Conservation (phyloP, 1,139 yeast species). For the Lodderomyces margitis region DNA sequence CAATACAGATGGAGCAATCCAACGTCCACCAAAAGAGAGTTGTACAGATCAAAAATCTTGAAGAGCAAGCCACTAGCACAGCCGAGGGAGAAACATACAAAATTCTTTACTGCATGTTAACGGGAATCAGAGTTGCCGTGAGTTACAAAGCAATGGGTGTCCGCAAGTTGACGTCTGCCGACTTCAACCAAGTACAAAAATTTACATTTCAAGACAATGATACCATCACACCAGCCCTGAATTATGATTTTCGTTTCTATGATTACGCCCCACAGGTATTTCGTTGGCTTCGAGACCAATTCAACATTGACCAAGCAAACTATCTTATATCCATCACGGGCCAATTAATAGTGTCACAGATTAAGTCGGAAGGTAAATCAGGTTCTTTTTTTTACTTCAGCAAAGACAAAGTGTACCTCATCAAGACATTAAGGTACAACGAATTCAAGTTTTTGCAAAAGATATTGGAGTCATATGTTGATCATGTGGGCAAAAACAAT, state of each 20-base stretch:
- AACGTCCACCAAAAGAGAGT: conserved; percentile 41
- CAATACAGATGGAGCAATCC: conserved; percentile 43
- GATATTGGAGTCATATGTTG: conserved; percentile 73
- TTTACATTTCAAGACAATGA: conserved; percentile 88
- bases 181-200: conserved; percentile 71
- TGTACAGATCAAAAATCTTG: conserved; percentile 78
- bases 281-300: conserved; percentile 72
- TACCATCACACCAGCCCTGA: conserved; percentile 87
- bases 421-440: conserved; percentile 91
- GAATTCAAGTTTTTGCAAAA: conserved; percentile 83
- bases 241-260: conserved; percentile 93
- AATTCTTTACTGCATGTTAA: conserved; percentile 93
- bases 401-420: conserved; percentile 88
- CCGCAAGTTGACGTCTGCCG: conserved; percentile 66
- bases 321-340: conserved; percentile 90
- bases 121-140: conserved; percentile 94
- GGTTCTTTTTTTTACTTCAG: conserved; percentile 96
- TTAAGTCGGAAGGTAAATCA: conserved; percentile 95
- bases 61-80: conserved; percentile 34
- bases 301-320: conserved; percentile 94
- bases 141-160: conserved; percentile 87
- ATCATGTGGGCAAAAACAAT: conserved; percentile 80
- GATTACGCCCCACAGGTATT: conserved; percentile 96
- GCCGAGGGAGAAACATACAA: conserved; percentile 57
- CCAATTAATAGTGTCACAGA: conserved; percentile 84